Conservation (phyloP, 192 early-diverging fungal genomes). For the Coemansia sp. region DNA sequence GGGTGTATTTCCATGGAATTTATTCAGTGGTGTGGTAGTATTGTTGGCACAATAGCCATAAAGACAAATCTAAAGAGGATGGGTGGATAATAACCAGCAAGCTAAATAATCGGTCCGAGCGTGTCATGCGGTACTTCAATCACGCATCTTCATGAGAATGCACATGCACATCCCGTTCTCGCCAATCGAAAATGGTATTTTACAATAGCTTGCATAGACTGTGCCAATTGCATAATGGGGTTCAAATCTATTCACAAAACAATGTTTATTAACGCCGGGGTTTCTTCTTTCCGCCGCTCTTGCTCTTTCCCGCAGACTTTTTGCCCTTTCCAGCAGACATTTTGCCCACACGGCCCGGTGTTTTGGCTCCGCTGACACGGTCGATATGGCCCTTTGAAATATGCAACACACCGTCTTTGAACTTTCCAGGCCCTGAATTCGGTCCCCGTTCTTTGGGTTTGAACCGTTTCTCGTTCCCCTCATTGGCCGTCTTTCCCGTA, state of each 20-base stretch:
- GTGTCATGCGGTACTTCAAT: constrained; percentile 2
- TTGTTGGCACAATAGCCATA: background rate
- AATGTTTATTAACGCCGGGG: background rate
- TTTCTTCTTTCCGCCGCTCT: constrained; percentile 7
- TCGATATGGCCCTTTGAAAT: constrained; percentile 44
- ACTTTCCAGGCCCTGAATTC: constrained; percentile 22
- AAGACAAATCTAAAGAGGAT: background rate
- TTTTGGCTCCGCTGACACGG: constrained; percentile 21
- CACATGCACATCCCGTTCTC: background rate
- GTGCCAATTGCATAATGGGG: background rate
- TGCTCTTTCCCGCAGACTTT: constrained; percentile 8
- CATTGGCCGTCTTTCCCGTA: constrained; percentile 18
- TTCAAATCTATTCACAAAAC: background rate
- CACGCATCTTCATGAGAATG: background rate
- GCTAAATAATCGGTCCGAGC: background rate
- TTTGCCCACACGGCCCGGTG: constrained; percentile 16
- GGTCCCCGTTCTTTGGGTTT: constrained; percentile 24
- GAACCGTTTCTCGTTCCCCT: constrained; percentile 1
- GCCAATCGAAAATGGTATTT: background rate
- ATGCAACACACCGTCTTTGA: constrained; percentile 45
- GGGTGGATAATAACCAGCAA: background rate
- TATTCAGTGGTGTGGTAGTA: background rate
- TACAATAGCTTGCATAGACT: constrained; percentile 1
- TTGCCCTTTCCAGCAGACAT: constrained; percentile 15
- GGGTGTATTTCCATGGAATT: too few species aligned